Percentiles rank a stretch among this genome's conserved stretches.
Evolutionary conservation across 164 flowering plant species (phyloP).

Genomic region (Nymphaea thermarum): DNA sequence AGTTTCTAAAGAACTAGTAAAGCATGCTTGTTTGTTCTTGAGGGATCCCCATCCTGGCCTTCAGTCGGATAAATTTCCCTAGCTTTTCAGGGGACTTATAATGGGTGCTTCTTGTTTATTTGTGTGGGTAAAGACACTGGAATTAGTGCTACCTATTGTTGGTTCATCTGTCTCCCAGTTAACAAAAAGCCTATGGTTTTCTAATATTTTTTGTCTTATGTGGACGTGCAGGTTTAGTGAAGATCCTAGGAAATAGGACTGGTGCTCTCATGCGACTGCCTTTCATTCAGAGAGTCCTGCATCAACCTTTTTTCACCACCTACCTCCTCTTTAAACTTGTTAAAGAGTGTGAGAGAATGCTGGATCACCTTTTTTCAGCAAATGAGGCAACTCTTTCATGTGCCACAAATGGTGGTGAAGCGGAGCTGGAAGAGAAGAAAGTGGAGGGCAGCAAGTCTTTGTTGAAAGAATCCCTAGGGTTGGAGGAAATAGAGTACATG

Average conservation of each 20-base stretch:
- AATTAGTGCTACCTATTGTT: background rate
- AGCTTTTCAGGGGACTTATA: no score
- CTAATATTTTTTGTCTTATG: background rate
- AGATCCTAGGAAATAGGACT: slow-evolving; percentile 85
- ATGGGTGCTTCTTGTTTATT: background rate
- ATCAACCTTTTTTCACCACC: slow-evolving; percentile 73
- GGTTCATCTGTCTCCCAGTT: no score
- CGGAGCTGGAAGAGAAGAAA: background rate
- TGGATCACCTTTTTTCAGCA: slow-evolving; percentile 62
- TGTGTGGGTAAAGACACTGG: background rate
- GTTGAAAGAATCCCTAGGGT: slow-evolving; percentile 22
- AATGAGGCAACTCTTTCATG: slow-evolving; percentile 7
- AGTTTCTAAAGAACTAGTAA: no score
- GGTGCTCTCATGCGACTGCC: slow-evolving; percentile 61
- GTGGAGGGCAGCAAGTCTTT: background rate
- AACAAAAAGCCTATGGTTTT: background rate
- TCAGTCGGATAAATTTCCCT: background rate
- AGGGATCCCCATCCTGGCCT: background rate
- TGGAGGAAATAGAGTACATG: slow-evolving; percentile 34
- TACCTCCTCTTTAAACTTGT: slow-evolving; percentile 66
- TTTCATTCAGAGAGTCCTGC: slow-evolving; percentile 55
- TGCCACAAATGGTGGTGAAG: background rate
- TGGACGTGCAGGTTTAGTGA: slow-evolving; percentile 42
- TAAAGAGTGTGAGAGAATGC: slow-evolving; percentile 69
- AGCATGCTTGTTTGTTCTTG: background rate